A percentile compares a stretch with the other conserved stretches of the same genome.
Conservation (phyloP, 2,329 filamentous ascomycete genomes). For the Cytospora mali region DNA sequence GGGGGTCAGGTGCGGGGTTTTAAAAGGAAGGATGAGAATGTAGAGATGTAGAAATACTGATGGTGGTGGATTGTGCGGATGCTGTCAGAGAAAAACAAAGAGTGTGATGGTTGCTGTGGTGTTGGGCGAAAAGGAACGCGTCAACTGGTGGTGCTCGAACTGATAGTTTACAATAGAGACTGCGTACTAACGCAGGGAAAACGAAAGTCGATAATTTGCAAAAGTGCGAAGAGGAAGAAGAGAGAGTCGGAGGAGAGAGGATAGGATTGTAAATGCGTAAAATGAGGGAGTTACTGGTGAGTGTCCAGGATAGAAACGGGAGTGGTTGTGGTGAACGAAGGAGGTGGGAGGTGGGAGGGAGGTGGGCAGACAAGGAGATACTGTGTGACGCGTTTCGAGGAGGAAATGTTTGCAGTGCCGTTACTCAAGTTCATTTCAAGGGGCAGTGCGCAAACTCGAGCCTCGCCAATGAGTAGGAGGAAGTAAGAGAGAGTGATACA, state of each 20-base stretch:
- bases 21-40: not conserved
- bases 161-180: conserved; percentile 8
- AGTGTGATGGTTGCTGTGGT: conserved; percentile 5
- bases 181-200: conserved; percentile 9
- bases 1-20: not conserved
- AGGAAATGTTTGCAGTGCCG: conserved; percentile 26
- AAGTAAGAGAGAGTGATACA: conserved; percentile 14
- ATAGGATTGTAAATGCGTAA: conserved; percentile 5
- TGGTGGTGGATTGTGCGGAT: not conserved
- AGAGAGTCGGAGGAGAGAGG: not conserved
- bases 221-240: not conserved
- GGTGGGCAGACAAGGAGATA: conserved; percentile 25
- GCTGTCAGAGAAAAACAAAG: conserved; percentile 7
- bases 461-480: not conserved
- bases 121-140: not conserved
- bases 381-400: conserved; percentile 27
- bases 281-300: conserved; percentile 10
- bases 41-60: not conserved
- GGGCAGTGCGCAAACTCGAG: conserved; percentile 21
- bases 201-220: conserved; percentile 5
- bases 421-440: conserved; percentile 24
- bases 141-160: conserved; percentile 3
- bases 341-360: not conserved
- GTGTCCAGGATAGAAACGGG: conserved; percentile 7
- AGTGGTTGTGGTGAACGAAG: conserved; percentile 17